Base-by-base conservation (phyloP, 192 early-diverging fungal species). In the Linnemannia hyalina region DNA sequence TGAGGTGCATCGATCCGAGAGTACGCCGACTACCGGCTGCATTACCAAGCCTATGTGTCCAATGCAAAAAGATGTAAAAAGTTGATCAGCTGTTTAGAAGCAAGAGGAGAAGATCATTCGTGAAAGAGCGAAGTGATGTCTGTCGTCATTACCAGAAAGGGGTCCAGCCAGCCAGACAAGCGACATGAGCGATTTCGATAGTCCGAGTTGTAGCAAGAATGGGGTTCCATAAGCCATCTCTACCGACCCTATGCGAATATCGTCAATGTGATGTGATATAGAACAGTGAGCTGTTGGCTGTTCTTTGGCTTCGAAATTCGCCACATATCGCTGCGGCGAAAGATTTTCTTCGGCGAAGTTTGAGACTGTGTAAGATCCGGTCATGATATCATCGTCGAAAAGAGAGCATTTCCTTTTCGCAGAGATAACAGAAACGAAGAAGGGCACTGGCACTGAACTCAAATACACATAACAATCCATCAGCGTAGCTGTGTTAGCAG, bases 121-220 rank as follows among this genome's bases (percentile, higher is more conserved):
- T 29, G 49, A 75, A 36, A 52, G 35, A 42, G 16, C 44, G 0
- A 52, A 18, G 20, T 5, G 22, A 52, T 11, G 36, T 46, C 29
- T 32, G 35, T 4, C 20, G 16, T 2, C 18, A 40, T 47, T 91
- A 93, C 92, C 96, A 47, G 95, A 95, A n/a, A 97, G 87, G 52
- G 96, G 96, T 10, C 96, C 96, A 4, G 97, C 97, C 73, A 99
- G 90, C 98, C 98, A 99, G 15, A 99, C 98, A 44, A 99, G 88
- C 52, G 97, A 96, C 76, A 95, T 94, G 47, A 95, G 88, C 18
- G 96, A 91, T 85, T 96, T 95, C 26, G 94, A 91, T 65, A 99
- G 82, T 0, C 95, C 96, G 26, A 99, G 91, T 1, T 94, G 93
- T 42, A 96, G 91, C 69, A 99, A 88, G 80, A 97, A 97, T 23